These are phyloP conservation scores for Skeletonema menzelii DNA, from an alignment of 108 stramenopile species.

Conservation along the genomic window DNA sequence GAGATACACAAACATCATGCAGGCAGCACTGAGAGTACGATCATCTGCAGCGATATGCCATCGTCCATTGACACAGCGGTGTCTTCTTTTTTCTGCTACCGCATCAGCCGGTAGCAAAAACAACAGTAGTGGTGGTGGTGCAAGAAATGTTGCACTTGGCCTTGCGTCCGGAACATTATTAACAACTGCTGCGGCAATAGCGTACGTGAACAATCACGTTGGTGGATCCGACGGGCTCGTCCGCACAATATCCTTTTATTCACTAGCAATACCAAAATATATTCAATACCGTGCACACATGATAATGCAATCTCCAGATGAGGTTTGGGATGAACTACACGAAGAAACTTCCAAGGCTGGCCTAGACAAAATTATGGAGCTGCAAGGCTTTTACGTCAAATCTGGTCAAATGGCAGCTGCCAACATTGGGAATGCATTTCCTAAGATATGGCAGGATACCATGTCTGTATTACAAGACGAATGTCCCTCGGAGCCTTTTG, in stretches of 20 bases:
- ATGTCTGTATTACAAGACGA: slow-evolving; percentile 84
- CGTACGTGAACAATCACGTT: slow-evolving; percentile 63
- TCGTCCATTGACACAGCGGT: too few relatives aligned
- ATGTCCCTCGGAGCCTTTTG: slow-evolving; percentile 63
- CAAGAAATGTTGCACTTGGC: background rate
- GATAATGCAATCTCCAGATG: slow-evolving; percentile 54
- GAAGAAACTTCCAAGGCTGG: slow-evolving; percentile 51
- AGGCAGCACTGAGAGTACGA: too few relatives aligned
- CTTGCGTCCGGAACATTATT: slow-evolving; percentile 11
- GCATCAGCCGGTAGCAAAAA: too few relatives aligned
- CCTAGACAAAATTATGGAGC: slow-evolving; percentile 72
- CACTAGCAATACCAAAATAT: slow-evolving; percentile 67
- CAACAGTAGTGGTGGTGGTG: too few relatives aligned
- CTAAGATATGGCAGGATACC: slow-evolving; percentile 81
- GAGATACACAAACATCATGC: too few relatives aligned
- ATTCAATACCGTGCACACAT: slow-evolving; percentile 64
- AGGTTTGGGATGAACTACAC: slow-evolving; percentile 72
- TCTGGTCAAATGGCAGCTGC: slow-evolving; percentile 84
- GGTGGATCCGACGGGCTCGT: slow-evolving; percentile 59
- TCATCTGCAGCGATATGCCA: too few relatives aligned
- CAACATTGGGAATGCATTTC: slow-evolving; percentile 86
- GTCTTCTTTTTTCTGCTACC: too few relatives aligned
- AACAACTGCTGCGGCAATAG: slow-evolving; percentile 33
- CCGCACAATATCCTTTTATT: slow-evolving; percentile 57
- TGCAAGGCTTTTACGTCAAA: slow-evolving; percentile 87